Base-by-base conservation (phyloP, 1,139 yeast species). In the Kluyveromyces marxianus region DNA sequence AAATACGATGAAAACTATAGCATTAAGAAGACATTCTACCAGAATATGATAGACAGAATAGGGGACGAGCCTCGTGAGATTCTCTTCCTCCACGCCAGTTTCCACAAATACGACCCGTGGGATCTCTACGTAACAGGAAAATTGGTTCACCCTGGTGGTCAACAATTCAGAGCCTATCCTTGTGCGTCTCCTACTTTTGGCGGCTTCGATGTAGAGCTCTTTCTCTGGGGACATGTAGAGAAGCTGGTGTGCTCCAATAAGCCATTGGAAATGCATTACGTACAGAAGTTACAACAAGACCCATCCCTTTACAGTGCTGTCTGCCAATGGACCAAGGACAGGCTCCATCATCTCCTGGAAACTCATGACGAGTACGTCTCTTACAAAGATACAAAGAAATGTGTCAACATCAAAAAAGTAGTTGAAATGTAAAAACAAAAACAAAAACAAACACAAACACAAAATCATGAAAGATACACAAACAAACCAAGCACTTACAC, bases 71-170 rank as follows among this genome's bases (percentile, higher is more conserved):
- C 47, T 24, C 40, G 50, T 24, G 57, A 53, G 35, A 47, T 52
- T 7, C 48, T 58, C 54, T 81, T 83, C 54, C 75, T 82, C 47
- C 89, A 83, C 59, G 77, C 84, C 42, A 80, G 81, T 59, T 77
- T 71, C 67, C 83, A 83, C 28, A 81, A 81, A 60, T 69, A 81
- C 49, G 77, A 81, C 54, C 86, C 87, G 2, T 72, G 78, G 69
- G 65, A 65, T 7, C 66, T 79, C 48, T 69, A 68, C 53, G 55
- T 58, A 25, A 69, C 69, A 4, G 68, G 71, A 3, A 72, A 70
- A 47, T 69, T 76, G 31, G 59, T 71, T 38, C 67, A 72, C 46
- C 69, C 65, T 35, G 69, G 69, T 25, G 79, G 76, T 5, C 29
- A 48, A n/a, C 60, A 57, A 34, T 45, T 57, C 37, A 50, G 63